Evolutionary conservation across 768 basidiomycete genomes (phyloP), one percentile per base, ranked within the genome.

Genomic region (Suillus tomentosus): DNA sequence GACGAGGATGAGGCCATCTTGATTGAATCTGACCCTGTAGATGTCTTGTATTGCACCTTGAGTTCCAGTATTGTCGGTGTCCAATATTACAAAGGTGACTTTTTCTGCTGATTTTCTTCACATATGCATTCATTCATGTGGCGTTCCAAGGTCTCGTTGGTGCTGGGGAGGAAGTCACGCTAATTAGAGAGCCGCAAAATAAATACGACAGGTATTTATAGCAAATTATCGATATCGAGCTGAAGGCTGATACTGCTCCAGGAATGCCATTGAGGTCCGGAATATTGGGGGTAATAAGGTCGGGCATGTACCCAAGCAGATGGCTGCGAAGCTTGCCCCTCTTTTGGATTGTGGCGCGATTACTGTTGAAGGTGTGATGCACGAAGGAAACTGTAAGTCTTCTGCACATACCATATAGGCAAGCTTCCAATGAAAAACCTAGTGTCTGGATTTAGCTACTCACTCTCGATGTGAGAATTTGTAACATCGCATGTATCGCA

Each of bases 201-300:
- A 65, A 34, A 51, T 90, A 88, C 71, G 94, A 95, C 64, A 79
- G 80, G 90, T 88, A 69, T 48, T 75, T 68, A 22, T 27, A 10
- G n/a, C 37, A 5, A 31, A 27, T 13, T 7, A 50, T 3, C 10
- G 8, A 27, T 15, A 22, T 42, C 5, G 53, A 17, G 34, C 43
- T 9, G 62, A 22, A 40, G 19, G 22, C 60, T 14, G 34, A 62
- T 57, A 1, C 55, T 4, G 9, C 36, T 36, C 19, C 61, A 92
- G 89, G 36, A 92, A 93, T 74, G 89, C 91, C 2, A 88, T 94
- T 31, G 85, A 92, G 78, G 93, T 95, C 34, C 81, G 84, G 72
- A 96, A 96, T 70, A 93, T 94, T 48, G 80, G 82, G 2, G 79
- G 81, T 1, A 77, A 77, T 14, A 90, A 94, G 82, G 93, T 96